phyloP scores from a whole-genome alignment of 2,329 filamentous ascomycete genomes.

The Huntiella bhutanensis region DNA sequence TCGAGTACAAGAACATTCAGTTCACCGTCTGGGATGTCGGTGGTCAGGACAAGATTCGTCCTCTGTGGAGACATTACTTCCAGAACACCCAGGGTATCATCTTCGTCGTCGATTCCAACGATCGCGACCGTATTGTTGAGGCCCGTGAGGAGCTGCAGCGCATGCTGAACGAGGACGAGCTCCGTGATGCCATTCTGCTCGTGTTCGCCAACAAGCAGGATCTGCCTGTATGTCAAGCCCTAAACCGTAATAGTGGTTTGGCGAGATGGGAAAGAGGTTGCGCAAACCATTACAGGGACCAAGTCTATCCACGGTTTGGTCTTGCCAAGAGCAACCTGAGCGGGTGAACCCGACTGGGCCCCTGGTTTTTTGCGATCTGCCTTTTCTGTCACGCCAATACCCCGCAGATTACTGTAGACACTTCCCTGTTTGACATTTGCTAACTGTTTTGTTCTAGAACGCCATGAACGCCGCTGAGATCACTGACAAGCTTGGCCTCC shows the following conservation, averaged over 20 bases:
- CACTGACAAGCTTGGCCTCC: slow-evolving; percentile 98
- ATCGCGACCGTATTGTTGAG: slow-evolving; percentile 94
- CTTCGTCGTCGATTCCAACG: slow-evolving; percentile 98
- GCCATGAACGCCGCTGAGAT: slow-evolving; percentile 99
- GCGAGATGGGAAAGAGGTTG: no score
- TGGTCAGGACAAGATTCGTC: slow-evolving; percentile 99
- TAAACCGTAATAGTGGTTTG: neutral
- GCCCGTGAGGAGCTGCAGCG: slow-evolving; percentile 90
- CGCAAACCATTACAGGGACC: no score
- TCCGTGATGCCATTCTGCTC: slow-evolving; percentile 87
- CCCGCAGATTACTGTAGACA: neutral
- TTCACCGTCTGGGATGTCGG: slow-evolving; percentile 99
- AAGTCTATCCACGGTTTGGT: no score
- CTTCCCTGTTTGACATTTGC: neutral
- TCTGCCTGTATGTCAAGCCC: slow-evolving; percentile 55
- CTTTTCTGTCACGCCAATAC: neutral
- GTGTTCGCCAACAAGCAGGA: slow-evolving; percentile 99
- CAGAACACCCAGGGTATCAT: slow-evolving; percentile 99
- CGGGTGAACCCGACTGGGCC: no score
- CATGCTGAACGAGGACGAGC: slow-evolving; percentile 98
- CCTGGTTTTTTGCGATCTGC: no score
- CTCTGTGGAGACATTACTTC: slow-evolving; percentile 99
- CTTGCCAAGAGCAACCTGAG: no score
- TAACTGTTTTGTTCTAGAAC: slow-evolving; percentile 39
- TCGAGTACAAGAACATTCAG: slow-evolving; percentile 99